Evolutionary conservation across 2,329 filamentous ascomycete genomes (phyloP).

Genomic region (Sclerotinia borealis): DNA sequence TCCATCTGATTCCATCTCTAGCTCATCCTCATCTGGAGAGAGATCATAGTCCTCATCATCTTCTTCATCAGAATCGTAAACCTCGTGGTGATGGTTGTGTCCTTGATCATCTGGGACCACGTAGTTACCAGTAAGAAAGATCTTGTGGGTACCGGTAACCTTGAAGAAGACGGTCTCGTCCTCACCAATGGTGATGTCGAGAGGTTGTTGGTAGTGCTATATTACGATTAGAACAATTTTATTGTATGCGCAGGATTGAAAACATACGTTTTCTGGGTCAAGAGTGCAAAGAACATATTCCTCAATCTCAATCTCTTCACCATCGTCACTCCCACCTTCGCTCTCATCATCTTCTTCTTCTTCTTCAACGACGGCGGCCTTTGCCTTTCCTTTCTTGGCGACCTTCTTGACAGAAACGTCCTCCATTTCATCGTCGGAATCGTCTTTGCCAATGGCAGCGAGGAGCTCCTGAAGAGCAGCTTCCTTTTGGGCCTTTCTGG

Average conservation of each 20-base stretch:
- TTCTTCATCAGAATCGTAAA: constrained; percentile 54
- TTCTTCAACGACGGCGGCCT: constrained; percentile 50
- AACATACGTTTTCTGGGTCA: constrained; percentile 78
- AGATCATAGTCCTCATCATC: constrained; percentile 75
- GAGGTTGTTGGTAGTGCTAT: constrained; percentile 88
- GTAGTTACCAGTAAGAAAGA: constrained; percentile 96
- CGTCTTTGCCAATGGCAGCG: constrained; percentile 55
- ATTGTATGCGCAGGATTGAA: neutral
- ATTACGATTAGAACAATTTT: constrained; percentile 27
- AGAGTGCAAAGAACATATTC: constrained; percentile 95
- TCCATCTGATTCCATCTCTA: constrained; percentile 54
- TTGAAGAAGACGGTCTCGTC: constrained; percentile 89
- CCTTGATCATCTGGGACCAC: constrained; percentile 62
- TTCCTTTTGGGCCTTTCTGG: constrained; percentile 76
- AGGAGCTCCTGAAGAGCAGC: constrained; percentile 74
- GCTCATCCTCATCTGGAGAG: constrained; percentile 71
- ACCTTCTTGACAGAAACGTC: constrained; percentile 57
- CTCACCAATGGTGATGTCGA: constrained; percentile 87
- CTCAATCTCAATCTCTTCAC: constrained; percentile 64
- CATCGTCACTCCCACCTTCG: constrained; percentile 53
- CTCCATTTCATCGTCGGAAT: constrained; percentile 67
- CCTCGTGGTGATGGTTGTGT: constrained; percentile 49
- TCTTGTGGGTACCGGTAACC: constrained; percentile 80
- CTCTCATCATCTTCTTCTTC: constrained; percentile 38
- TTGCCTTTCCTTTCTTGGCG: constrained; percentile 65